Evolutionary conservation across 192 early-diverging fungal species (phyloP).

Genomic region (Linnemannia zychae): DNA sequence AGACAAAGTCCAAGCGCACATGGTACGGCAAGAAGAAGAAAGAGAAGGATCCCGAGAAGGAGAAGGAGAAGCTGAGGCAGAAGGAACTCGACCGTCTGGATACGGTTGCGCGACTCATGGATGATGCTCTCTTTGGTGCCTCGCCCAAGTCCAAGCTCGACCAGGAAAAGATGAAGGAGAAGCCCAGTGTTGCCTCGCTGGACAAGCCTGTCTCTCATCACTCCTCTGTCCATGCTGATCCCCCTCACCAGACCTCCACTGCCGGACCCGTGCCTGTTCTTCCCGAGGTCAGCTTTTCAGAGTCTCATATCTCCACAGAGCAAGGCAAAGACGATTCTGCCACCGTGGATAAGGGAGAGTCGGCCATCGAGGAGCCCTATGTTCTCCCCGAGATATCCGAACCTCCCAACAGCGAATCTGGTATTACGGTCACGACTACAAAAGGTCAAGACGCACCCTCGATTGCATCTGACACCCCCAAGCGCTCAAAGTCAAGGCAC

Average conservation of each 20-base stretch:
- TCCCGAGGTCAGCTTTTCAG: background rate
- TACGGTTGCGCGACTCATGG: conserved; percentile 41
- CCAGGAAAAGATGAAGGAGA: conserved; percentile 8
- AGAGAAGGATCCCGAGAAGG: conserved; percentile 28
- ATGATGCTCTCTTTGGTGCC: conserved; percentile 39
- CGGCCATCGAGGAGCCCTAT: background rate
- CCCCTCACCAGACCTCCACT: background rate
- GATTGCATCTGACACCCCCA: background rate
- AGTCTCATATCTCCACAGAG: background rate
- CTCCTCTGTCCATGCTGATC: background rate
- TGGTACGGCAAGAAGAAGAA: conserved; percentile 57
- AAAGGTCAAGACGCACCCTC: conserved; percentile 14
- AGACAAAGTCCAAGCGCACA: conserved; percentile 43
- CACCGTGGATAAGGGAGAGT: background rate
- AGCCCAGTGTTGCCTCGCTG: background rate
- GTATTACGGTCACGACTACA: background rate
- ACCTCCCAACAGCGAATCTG: conserved; percentile 1
- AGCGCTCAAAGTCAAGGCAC: conserved; percentile 33
- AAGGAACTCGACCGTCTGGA: conserved; percentile 20
- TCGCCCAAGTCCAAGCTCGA: background rate
- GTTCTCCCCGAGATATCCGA: background rate
- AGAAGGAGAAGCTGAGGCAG: conserved; percentile 17
- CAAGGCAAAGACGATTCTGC: background rate
- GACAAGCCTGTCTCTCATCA: background rate
- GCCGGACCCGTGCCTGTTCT: background rate